A percentile compares a stretch with the other conserved stretches of the same genome.
Conservation (phyloP, 805 yeast species). For the Starmerella riodocensis region DNA sequence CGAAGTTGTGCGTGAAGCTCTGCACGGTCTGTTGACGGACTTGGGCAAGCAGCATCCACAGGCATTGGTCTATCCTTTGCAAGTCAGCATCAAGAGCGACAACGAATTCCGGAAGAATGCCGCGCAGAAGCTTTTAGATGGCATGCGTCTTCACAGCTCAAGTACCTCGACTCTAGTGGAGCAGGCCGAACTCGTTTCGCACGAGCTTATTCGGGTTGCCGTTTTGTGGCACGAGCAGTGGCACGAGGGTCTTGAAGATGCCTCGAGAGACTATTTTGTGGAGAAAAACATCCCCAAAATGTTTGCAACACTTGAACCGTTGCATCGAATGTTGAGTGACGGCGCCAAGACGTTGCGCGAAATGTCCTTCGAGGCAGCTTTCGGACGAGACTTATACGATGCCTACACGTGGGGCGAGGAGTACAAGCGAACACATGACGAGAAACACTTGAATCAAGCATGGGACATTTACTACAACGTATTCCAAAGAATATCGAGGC, state of each 20-base stretch:
- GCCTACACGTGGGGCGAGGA: constrained; percentile 89
- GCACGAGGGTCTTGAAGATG: constrained; percentile 96
- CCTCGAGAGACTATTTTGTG: constrained; percentile 82
- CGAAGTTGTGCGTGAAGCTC: constrained; percentile 63
- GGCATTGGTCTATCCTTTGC: constrained; percentile 86
- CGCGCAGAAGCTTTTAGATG: constrained; percentile 79
- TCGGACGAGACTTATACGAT: constrained; percentile 82
- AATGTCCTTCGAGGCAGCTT: constrained; percentile 80
- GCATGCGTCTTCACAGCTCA: constrained; percentile 61
- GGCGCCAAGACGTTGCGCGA: constrained; percentile 89
- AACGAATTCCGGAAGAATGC: constrained; percentile 81
- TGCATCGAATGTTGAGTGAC: constrained; percentile 68
- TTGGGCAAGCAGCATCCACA: constrained; percentile 95
- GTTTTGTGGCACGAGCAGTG: constrained; percentile 96
- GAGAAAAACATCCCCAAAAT: constrained; percentile 90
- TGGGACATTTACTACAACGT: constrained; percentile 96
- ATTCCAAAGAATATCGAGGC: constrained; percentile 79
- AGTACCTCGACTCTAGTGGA: constrained; percentile 63
- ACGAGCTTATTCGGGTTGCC: constrained; percentile 85
- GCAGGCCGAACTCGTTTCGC: constrained; percentile 88
- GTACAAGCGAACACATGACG: constrained; percentile 72
- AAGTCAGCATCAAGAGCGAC: constrained; percentile 91
- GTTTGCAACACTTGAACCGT: constrained; percentile 80
- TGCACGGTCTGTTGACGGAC: constrained; percentile 69
- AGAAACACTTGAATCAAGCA: constrained; percentile 83